Conservation (phyloP, 768 basidiomycete species). For the Lactarius trivialis region DNA sequence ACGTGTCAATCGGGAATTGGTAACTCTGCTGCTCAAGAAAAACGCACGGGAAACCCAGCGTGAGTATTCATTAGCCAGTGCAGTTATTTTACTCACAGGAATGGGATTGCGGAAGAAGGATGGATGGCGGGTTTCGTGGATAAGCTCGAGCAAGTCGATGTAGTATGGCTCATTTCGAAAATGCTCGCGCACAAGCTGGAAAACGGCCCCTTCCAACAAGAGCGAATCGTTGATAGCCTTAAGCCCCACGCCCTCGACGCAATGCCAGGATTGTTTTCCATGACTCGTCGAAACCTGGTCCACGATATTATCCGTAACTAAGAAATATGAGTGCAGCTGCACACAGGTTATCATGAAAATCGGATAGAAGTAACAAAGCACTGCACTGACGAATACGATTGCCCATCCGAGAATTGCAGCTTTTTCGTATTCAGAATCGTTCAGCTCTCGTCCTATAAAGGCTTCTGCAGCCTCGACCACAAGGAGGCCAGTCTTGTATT, state of each 20-base stretch:
- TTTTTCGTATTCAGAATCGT: conserved; percentile 82
- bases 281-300: conserved; percentile 87
- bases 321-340: conserved; percentile 94
- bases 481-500: conserved; percentile 91
- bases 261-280: conserved; percentile 93
- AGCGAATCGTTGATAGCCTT: conserved; percentile 95
- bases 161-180: conserved; percentile 80
- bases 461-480: conserved; percentile 91
- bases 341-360: background rate
- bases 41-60: background rate
- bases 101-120: conserved; percentile 16
- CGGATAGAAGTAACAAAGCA: background rate
- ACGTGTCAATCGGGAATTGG: conserved; percentile 88
- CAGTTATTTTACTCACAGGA: background rate
- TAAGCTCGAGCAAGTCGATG: conserved; percentile 82
- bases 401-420: conserved; percentile 91
- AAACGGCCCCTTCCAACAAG: conserved; percentile 93
- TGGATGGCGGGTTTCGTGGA: conserved; percentile 61
- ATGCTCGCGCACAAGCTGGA: conserved; percentile 78
- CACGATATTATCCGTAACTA: conserved; percentile 96
- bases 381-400: conserved; percentile 74
- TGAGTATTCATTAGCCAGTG: conserved; percentile 1
- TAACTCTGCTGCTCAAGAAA: conserved; percentile 21
- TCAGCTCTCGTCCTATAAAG: conserved; percentile 59
- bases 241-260: conserved; percentile 56